Evolutionary conservation across 495 filamentous ascomycete species (phyloP).

Genomic region (Xylaria venustula): DNA sequence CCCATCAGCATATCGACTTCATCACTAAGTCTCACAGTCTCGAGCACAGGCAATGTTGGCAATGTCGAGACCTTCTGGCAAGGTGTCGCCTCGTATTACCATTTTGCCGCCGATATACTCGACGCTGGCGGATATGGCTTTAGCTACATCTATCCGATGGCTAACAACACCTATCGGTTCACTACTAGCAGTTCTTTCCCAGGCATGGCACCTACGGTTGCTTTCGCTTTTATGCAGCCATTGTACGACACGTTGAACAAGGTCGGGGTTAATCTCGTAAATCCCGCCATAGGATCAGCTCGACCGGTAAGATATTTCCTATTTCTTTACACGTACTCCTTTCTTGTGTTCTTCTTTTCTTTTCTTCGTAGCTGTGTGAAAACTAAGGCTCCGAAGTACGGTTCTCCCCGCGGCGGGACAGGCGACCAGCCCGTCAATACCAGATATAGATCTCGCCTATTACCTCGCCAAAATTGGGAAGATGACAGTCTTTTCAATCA

Average conservation of each 20-base stretch:
- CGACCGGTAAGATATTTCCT: background rate
- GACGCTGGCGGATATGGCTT: conserved; percentile 46
- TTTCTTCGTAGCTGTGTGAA: too few relatives aligned
- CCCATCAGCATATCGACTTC: conserved; percentile 23
- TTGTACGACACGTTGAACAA: conserved; percentile 29
- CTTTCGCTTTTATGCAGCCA: conserved; percentile 29
- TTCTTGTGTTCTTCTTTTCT: too few relatives aligned
- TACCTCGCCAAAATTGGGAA: conserved; percentile 50
- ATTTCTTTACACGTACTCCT: too few relatives aligned
- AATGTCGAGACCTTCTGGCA: conserved; percentile 49
- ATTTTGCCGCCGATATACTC: conserved; percentile 34
- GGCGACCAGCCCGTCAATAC: conserved; percentile 27
- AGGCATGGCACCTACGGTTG: conserved; percentile 14
- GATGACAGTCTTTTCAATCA: conserved; percentile 42
- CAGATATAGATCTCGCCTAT: conserved; percentile 46
- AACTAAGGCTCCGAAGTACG: conserved; percentile 11
- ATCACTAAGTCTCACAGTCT: conserved; percentile 38
- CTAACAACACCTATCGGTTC: conserved; percentile 29
- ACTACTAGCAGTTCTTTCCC: conserved; percentile 29
- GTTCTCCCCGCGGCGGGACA: conserved; percentile 25
- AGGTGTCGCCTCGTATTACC: conserved; percentile 41
- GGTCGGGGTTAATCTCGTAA: conserved; percentile 31
- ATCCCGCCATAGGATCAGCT: conserved; percentile 19
- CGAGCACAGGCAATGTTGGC: conserved; percentile 16
- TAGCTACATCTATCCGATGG: conserved; percentile 34